These are phyloP conservation scores for Taiozyma sp. DNA, from an alignment of 1,139 yeast species.

Conservation along the genomic window DNA sequence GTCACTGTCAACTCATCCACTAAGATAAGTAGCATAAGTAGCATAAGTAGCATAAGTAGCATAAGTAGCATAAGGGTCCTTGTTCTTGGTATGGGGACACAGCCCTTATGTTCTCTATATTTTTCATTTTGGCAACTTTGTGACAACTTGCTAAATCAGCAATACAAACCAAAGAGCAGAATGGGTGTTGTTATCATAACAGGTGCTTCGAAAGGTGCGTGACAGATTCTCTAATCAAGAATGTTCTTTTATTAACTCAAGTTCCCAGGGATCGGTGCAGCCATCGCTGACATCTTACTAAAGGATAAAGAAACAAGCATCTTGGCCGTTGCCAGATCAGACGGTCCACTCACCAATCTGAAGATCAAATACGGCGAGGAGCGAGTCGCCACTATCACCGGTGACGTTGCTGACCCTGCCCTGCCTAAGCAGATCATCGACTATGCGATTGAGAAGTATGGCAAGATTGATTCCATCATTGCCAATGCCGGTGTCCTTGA, in stretches of 20 bases:
- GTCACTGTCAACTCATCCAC: too few species aligned
- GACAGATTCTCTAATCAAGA: not conserved
- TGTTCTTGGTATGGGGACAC: too few species aligned
- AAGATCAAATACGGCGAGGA: conserved; percentile 40
- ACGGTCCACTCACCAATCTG: conserved; percentile 40
- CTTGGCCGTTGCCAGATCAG: conserved; percentile 72
- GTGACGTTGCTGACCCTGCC: conserved; percentile 55
- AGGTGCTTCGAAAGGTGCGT: conserved; percentile 46
- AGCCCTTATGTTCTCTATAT: too few species aligned
- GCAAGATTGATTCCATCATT: conserved; percentile 59
- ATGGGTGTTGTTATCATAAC: conserved; percentile 36
- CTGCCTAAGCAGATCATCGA: conserved; percentile 42
- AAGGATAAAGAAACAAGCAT: conserved; percentile 43
- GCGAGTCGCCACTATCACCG: conserved; percentile 52
- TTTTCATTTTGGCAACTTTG: too few species aligned
- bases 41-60: too few species aligned
- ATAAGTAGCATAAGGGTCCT: too few species aligned
- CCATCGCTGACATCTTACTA: conserved; percentile 56
- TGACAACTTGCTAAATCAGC: too few species aligned
- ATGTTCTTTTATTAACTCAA: not conserved
- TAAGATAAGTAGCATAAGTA: too few species aligned
- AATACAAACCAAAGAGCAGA: too few species aligned
- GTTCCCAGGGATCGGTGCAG: conserved; percentile 64
- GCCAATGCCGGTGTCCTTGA: conserved; percentile 88
- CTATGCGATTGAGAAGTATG: conserved; percentile 47